These are phyloP conservation scores for Vigna mungo DNA, from an alignment of 306 rosid genomes.

Conservation along the genomic window DNA sequence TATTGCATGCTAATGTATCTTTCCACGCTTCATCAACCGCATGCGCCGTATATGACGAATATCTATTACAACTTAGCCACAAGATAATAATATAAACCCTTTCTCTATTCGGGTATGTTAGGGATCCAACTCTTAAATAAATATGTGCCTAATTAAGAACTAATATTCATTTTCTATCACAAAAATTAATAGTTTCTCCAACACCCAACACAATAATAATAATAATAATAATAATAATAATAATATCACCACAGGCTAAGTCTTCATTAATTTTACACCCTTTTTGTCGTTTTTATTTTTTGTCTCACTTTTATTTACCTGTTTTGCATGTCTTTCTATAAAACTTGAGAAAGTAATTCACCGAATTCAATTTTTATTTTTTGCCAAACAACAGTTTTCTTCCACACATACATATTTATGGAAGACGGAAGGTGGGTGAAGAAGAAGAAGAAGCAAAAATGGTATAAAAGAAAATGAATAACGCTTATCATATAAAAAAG, in stretches of 20 bases:
- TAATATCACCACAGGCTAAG: not conserved
- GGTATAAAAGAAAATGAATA: too few species aligned
- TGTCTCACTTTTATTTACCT: not conserved
- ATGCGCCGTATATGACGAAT: slow-evolving; percentile 23
- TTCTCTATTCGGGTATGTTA: not conserved
- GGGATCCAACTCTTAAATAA: not conserved
- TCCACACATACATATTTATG: too few species aligned
- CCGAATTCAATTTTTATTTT: not conserved
- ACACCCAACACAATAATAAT: not conserved
- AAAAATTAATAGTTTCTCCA: not conserved
- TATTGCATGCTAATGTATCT: slow-evolving; percentile 41
- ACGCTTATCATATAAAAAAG: not conserved
- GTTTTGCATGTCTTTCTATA: not conserved
- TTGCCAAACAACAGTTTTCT: not conserved
- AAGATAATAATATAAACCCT: not conserved
- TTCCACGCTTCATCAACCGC: slow-evolving; percentile 37
- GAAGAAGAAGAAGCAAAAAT: too few species aligned
- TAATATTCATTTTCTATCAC: not conserved
- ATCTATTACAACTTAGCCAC: not conserved
- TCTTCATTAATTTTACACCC: not conserved
- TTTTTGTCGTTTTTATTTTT: not conserved
- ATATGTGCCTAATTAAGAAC: not conserved
- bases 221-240: not conserved
- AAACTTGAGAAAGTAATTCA: not conserved
- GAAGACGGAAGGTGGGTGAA: too few species aligned